A percentile compares a stretch with the other conserved stretches of the same genome.
phyloP scores from a whole-genome alignment of 2,329 filamentous ascomycete species.

The Colletotrichum trifolii region DNA sequence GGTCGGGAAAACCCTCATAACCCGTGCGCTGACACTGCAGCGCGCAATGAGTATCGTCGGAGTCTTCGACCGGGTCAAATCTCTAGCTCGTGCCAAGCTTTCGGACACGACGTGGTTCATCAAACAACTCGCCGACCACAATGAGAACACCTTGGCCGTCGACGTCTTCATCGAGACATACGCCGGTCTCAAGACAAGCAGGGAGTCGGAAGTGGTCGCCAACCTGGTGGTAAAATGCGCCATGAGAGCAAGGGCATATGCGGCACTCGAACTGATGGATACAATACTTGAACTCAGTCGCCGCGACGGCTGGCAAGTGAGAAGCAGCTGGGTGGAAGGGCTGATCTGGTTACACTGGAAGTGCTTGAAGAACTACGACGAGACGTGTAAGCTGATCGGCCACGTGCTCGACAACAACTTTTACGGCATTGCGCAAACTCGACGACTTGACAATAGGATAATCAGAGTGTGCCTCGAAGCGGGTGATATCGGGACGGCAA shows the following conservation, averaged over 20 bases:
- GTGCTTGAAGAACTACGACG: slow-evolving; percentile 11
- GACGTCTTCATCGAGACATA: slow-evolving; percentile 30
- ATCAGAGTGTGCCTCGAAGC: slow-evolving; percentile 32
- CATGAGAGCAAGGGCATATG: slow-evolving; percentile 20
- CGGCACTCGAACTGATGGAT: slow-evolving; percentile 22
- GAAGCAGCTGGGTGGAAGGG: slow-evolving; percentile 8
- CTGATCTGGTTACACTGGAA: slow-evolving; percentile 20
- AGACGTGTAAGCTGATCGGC: slow-evolving; percentile 11
- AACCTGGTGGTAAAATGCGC: slow-evolving; percentile 16
- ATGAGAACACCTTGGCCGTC: slow-evolving; percentile 24
- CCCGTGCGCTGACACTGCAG: slow-evolving; percentile 1
- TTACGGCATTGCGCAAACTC: slow-evolving; percentile 21
- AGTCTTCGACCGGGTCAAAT: slow-evolving; percentile 21
- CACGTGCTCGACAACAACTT: slow-evolving; percentile 19
- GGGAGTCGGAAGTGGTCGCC: slow-evolving; percentile 11
- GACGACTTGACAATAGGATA: slow-evolving; percentile 25
- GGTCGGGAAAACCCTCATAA: slow-evolving; percentile 17
- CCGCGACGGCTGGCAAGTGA: slow-evolving; percentile 20
- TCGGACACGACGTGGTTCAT: slow-evolving; percentile 23
- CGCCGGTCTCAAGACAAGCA: background rate
- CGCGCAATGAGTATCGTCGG: background rate
- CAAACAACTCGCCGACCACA: slow-evolving; percentile 6
- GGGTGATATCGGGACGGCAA: slow-evolving; percentile 12
- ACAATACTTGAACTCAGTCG: slow-evolving; percentile 13
- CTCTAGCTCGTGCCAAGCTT: background rate